Conservation (phyloP, 2,329 filamentous ascomycete species). For the Apiospora phragmitis region DNA sequence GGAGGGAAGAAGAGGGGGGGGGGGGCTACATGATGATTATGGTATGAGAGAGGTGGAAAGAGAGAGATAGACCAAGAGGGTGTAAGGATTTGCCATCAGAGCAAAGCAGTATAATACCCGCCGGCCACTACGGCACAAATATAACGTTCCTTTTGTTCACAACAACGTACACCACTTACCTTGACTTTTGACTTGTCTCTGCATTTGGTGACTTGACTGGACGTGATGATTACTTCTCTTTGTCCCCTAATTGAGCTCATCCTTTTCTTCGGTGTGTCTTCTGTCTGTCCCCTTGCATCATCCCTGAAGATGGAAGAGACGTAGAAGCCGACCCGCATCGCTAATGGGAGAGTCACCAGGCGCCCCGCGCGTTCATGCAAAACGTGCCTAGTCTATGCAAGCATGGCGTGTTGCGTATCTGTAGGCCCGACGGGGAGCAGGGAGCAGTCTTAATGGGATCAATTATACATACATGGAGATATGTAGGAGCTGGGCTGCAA, state of each 20-base stretch:
- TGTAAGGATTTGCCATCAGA: neutral
- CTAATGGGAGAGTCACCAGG: neutral
- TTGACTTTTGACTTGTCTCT: neutral
- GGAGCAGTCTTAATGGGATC: neutral
- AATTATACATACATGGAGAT: neutral
- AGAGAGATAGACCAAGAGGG: neutral
- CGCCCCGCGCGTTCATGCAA: neutral
- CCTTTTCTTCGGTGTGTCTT: neutral
- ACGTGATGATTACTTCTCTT: neutral
- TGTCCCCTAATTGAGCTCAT: neutral
- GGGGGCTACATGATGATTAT: neutral
- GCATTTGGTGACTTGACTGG: neutral
- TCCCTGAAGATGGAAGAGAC: neutral
- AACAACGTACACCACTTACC: neutral
- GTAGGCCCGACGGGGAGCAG: neutral
- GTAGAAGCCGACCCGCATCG: neutral
- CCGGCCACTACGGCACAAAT: conserved; percentile 1
- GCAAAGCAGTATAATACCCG: conserved; percentile 8
- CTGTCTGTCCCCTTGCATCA: neutral
- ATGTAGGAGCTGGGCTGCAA: too few relatives aligned
- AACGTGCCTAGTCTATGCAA: neutral
- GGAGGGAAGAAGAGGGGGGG: neutral
- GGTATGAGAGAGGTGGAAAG: neutral
- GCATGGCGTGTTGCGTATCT: neutral
- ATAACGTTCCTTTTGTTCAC: conserved; percentile 9